Percentiles rank a stretch among this genome's conserved stretches.
Evolutionary conservation across 2,329 filamentous ascomycete species (phyloP).

Genomic region (Verticillium klebahnii): DNA sequence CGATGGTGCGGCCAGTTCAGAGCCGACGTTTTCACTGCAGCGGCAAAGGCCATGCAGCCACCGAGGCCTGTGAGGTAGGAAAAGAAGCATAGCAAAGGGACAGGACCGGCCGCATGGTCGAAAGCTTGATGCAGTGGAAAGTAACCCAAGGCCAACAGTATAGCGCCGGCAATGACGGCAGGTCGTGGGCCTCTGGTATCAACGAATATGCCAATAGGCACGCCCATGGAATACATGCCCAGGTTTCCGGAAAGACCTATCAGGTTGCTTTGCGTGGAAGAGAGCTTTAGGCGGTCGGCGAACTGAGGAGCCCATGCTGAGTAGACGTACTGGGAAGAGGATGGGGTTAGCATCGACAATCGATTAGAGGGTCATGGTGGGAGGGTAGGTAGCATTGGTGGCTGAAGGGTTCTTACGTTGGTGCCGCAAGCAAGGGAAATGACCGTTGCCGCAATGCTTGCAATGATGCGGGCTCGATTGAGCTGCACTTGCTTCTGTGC

Average conservation of each 20-base stretch:
- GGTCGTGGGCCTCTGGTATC: constrained; percentile 77
- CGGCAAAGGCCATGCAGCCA: constrained; percentile 86
- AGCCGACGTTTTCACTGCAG: constrained; percentile 79
- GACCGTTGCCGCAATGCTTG: constrained; percentile 77
- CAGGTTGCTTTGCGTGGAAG: constrained; percentile 88
- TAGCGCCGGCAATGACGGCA: constrained; percentile 69
- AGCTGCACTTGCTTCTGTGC: constrained; percentile 37
- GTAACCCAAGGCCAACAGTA: constrained; percentile 75
- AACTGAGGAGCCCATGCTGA: constrained; percentile 98
- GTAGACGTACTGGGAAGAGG: constrained; percentile 77
- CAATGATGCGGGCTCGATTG: constrained; percentile 65
- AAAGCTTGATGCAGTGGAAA: constrained; percentile 80
- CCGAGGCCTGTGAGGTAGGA: constrained; percentile 83
- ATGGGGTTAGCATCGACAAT: background rate
- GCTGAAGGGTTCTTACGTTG: constrained; percentile 56
- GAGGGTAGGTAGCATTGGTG: constrained; percentile 9
- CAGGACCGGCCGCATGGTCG: constrained; percentile 57
- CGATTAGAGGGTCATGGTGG: constrained; percentile 1
- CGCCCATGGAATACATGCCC: constrained; percentile 89
- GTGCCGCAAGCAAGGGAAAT: constrained; percentile 89
- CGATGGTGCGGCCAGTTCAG: constrained; percentile 89
- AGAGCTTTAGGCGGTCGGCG: constrained; percentile 77
- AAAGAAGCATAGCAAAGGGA: constrained; percentile 69
- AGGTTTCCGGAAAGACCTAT: constrained; percentile 83
- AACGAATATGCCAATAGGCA: constrained; percentile 83